Percentiles rank a stretch among this genome's conserved stretches.
phyloP scores from a whole-genome alignment of 2,329 filamentous ascomycete species.

The Fusarium hostae region DNA sequence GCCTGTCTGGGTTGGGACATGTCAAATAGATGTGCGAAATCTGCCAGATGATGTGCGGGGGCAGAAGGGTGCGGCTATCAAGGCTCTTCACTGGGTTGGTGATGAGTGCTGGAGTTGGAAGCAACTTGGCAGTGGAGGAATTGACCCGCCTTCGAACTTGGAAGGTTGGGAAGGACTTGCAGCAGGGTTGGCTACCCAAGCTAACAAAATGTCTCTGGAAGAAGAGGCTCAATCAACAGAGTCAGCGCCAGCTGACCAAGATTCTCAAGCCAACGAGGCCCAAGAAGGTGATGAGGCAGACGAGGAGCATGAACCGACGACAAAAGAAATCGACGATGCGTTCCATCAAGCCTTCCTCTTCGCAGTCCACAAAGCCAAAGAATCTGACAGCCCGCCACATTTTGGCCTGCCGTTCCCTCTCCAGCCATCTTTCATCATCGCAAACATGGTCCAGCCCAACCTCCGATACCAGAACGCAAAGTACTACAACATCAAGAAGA shows the following conservation, averaged over 20 bases:
- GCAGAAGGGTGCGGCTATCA: slow-evolving; percentile 35
- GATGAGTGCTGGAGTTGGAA: slow-evolving; percentile 42
- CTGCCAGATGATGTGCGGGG: slow-evolving; percentile 26
- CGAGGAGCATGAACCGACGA: slow-evolving; percentile 35
- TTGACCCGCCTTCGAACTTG: slow-evolving; percentile 26
- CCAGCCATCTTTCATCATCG: slow-evolving; percentile 39
- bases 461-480: slow-evolving; percentile 33
- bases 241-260: not conserved
- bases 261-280: not conserved
- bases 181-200: not conserved
- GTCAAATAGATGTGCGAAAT: slow-evolving; percentile 30
- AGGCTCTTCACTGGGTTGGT: slow-evolving; percentile 38
- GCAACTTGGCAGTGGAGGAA: slow-evolving; percentile 35
- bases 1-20: slow-evolving; percentile 35
- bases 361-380: slow-evolving; percentile 33
- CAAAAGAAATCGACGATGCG: slow-evolving; percentile 30
- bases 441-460: slow-evolving; percentile 40
- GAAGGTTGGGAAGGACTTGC: slow-evolving; percentile 32
- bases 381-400: slow-evolving; percentile 16
- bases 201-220: not conserved
- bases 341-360: slow-evolving; percentile 40
- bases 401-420: slow-evolving; percentile 37
- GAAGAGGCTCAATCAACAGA: not conserved
- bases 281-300: not conserved
- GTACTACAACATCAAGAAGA: slow-evolving; percentile 40